phyloP scores from a whole-genome alignment of 2,329 filamentous ascomycete genomes.

The Trichoderma endophyticum region DNA sequence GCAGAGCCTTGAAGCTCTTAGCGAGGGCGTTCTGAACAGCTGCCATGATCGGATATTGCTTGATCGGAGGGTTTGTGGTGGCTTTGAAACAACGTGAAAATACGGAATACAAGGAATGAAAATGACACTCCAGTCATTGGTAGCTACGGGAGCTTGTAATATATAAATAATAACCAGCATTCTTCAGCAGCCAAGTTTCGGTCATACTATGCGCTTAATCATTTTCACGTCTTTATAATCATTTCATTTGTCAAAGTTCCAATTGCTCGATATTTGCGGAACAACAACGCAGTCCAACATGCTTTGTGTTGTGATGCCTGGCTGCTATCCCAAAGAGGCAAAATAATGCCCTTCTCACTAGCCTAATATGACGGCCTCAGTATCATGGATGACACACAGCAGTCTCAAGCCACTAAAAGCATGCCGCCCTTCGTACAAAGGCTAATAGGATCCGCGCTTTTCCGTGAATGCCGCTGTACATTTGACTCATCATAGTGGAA shows the following conservation, averaged over 20 bases:
- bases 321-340: background rate
- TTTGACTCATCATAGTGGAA: background rate
- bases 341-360: background rate
- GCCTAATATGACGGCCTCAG: background rate
- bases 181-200: background rate
- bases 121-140: background rate
- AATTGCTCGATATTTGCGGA: background rate
- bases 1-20: background rate
- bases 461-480: background rate
- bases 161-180: background rate
- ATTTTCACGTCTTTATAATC: background rate
- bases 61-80: background rate
- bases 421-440: background rate
- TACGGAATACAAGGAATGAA: background rate
- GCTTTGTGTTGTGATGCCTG: background rate
- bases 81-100: background rate
- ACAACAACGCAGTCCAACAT: background rate
- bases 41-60: background rate
- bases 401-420: background rate
- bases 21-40: background rate
- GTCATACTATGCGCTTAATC: background rate
- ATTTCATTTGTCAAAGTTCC: background rate
- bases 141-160: background rate
- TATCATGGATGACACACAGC: background rate
- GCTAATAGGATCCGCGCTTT: background rate